Conservation (phyloP, 208 protist genomes). For the Blechomonas ayalai region DNA sequence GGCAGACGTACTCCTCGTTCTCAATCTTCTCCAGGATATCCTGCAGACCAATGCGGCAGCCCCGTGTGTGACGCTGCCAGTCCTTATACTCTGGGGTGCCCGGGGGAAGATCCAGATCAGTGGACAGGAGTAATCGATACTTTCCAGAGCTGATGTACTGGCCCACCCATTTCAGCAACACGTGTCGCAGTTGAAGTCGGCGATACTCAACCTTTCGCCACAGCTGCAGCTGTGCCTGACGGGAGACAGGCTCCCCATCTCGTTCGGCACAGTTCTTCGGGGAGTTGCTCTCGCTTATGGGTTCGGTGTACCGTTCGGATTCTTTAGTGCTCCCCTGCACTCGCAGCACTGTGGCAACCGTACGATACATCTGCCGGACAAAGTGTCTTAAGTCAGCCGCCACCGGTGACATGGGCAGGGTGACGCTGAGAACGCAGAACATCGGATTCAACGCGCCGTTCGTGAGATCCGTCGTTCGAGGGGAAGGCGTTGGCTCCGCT, state of each 20-base stretch:
- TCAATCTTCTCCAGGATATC: conserved; percentile 75
- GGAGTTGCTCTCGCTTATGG: conserved; percentile 1
- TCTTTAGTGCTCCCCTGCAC: conserved; percentile 16
- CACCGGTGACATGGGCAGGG: conserved; percentile 16
- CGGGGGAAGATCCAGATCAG: conserved; percentile 58
- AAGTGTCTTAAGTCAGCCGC: conserved; percentile 34
- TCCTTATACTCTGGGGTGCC: conserved; percentile 25
- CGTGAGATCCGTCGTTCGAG: no score
- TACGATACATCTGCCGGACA: conserved; percentile 37
- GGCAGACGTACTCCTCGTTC: conserved; percentile 59
- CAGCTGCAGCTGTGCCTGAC: conserved; percentile 14
- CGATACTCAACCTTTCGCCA: conserved; percentile 78
- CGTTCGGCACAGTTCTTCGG: no score
- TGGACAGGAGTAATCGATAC: conserved; percentile 53
- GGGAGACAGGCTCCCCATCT: conserved; percentile 9
- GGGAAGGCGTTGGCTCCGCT: no score
- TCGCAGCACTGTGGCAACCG: conserved; percentile 33
- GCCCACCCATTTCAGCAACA: conserved; percentile 63
- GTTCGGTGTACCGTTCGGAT: background rate
- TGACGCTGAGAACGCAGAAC: conserved; percentile 16
- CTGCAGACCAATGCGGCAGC: conserved; percentile 43
- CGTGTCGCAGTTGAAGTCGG: conserved; percentile 73
- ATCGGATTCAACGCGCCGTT: no score
- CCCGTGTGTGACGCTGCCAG: conserved; percentile 56
- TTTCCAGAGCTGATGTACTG: conserved; percentile 57